Evolutionary conservation across 2,329 filamentous ascomycete genomes (phyloP).

Genomic region (Cladosporium colombiae): DNA sequence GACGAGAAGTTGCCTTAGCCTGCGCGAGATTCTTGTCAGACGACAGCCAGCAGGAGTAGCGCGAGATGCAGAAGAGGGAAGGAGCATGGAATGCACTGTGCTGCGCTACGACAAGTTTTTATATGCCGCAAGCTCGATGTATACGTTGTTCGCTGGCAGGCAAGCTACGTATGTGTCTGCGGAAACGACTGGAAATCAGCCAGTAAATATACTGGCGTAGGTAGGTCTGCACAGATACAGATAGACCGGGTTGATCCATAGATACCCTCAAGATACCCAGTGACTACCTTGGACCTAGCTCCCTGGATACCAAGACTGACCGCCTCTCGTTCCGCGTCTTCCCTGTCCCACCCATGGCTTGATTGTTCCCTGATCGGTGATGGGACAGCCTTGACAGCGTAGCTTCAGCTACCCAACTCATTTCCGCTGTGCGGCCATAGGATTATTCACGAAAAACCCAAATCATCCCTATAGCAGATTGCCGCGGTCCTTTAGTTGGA

Average conservation of each 20-base stretch:
- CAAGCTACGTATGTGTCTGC: background rate
- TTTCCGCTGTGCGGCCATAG: background rate
- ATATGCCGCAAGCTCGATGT: background rate
- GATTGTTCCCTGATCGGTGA: background rate
- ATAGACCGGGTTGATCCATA: background rate
- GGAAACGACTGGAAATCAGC: background rate
- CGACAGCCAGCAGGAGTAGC: background rate
- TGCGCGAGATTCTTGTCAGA: constrained; percentile 2
- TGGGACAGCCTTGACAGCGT: background rate
- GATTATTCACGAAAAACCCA: background rate
- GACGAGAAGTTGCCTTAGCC: background rate
- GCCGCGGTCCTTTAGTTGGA: background rate
- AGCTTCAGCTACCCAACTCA: background rate
- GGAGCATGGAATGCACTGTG: background rate
- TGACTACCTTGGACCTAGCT: no score
- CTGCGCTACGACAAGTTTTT: background rate
- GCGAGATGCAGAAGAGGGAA: background rate
- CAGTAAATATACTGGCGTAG: background rate
- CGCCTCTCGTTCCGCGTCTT: background rate
- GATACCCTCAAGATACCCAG: background rate
- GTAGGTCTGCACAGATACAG: background rate
- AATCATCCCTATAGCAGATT: background rate
- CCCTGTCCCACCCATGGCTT: background rate
- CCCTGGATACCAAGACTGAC: background rate
- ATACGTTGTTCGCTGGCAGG: background rate